Base-by-base conservation (phyloP, 208 protist genomes). In the Trypanosoma avium region DNA sequence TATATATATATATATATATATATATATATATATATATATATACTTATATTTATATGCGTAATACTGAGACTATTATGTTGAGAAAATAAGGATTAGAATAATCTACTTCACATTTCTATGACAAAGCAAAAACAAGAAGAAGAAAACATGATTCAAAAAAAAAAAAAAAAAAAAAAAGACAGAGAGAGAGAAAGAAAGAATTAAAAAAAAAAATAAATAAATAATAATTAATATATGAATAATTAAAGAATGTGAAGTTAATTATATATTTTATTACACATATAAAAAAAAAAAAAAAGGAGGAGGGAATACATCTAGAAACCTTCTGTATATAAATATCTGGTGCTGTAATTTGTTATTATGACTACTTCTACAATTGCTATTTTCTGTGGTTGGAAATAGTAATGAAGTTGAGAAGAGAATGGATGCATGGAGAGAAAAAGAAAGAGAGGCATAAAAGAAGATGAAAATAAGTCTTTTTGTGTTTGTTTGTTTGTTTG, bases 401-500 rank as follows among this genome's bases (percentile, higher is more conserved):
- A 42, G 22, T 33, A 4, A 26, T 27, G n/a, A 22, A 32, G 10
- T 47, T 21, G 30, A 47, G n/a, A 47, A 26, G 21, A 46, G 47
- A 17, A 26, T 17, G 15, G 36, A 15, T 42, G 36, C 36, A 15
- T 15, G n/a, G n/a, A 19, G n/a, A 49, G 22, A 49, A 49, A 21
- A 49, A 49, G n/a, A 21, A 8, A 21, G 6, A 8, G 45, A 49
- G 8, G 45, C 10, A n/a, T n/a, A n/a, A 9, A 8, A 42, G 2
- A 42, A 15, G 36, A 3, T 8, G 24, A 50, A 50, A 50, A 4
- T 24, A 27, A 48, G 4, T 35, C 52, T 19, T n/a, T 48, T 32
- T 65, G 17, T 1, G 0, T 33, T 46, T 69, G 12, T 55, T 46
- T 49, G n/a, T 61, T 32, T 22, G 48, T 66, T 12, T 17, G n/a